Evolutionary conservation across 1,139 yeast genomes (phyloP), one percentile per base, ranked within the genome.

Genomic region (Schwanniomyces etchellsii): DNA sequence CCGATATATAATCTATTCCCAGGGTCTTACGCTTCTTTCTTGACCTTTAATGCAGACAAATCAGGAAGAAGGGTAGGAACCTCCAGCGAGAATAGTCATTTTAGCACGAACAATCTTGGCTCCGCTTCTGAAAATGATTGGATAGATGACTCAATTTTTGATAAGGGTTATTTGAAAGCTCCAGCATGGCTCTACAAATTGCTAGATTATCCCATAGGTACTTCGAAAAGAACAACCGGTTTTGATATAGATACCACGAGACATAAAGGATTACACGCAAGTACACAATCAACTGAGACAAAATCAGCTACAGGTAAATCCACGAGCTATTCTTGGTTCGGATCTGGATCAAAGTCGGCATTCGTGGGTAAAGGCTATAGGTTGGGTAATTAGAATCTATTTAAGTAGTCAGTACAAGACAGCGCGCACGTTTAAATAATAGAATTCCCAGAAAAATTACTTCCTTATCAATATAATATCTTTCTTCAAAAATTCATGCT

Each of bases 101-200:
- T 18, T 14, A 35, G 32, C 5, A 24, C 37, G 5, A 26, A 28
- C 16, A n/a, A 7, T n/a, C 21, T n/a, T 7, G 21, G 21, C 7
- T 31, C 33, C 12, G 16, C 26, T 15, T 9, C 16, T 5, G 27
- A 16, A 2, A 28, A 32, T n/a, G 61, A 55, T 14, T 41, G 38
- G 26, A 57, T 63, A 24, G 49, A 42, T 3, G 68, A 61, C 36
- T 45, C 70, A 4, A 48, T 63, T 10, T 66, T 60, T 35, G 74
- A 67, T 39, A 48, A 50, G 35, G 74, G 74, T 4, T 64, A 66
- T 40, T 56, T 64, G 36, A 59, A 57, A 37, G 74, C 73, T 2
- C 74, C 74, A 2, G 28, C 36, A 16, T 55, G 60, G 57, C 42
- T 67, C 13, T 65, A 64, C 43, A 42, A 36, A 2, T 14, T 54